These are phyloP conservation scores for Zygosaccharomyces gambellarensis DNA, from an alignment of 805 yeast species.

Conservation along the genomic window DNA sequence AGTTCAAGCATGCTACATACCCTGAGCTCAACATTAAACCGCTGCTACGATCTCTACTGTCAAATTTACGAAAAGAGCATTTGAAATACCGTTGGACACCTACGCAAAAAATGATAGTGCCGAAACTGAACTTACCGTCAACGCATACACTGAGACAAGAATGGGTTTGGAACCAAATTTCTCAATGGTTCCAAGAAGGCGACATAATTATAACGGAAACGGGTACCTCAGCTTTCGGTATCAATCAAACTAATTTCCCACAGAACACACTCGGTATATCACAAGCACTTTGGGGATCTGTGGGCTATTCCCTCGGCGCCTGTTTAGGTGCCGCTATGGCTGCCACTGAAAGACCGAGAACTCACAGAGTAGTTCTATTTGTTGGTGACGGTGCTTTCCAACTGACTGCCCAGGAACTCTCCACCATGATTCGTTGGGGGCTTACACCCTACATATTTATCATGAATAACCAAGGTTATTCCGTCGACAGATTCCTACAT, in stretches of 20 bases:
- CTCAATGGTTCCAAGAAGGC: slow-evolving; percentile 48
- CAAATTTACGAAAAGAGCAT: slow-evolving; percentile 29
- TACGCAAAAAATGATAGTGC: slow-evolving; percentile 24
- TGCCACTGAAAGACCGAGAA: slow-evolving; percentile 39
- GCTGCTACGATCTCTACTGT: slow-evolving; percentile 30
- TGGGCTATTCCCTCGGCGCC: slow-evolving; percentile 63
- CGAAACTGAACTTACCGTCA: slow-evolving; percentile 20
- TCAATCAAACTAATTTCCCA: slow-evolving; percentile 54
- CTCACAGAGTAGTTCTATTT: slow-evolving; percentile 50
- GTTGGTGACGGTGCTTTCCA: slow-evolving; percentile 70
- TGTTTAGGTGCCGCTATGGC: slow-evolving; percentile 60
- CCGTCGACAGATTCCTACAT: slow-evolving; percentile 59
- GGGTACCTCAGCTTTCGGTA: slow-evolving; percentile 62
- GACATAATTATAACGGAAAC: slow-evolving; percentile 60
- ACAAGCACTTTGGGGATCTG: slow-evolving; percentile 63
- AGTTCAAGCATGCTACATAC: slow-evolving; percentile 47
- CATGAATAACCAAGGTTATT: slow-evolving; percentile 62
- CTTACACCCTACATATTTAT: slow-evolving; percentile 55
- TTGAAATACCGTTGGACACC: slow-evolving; percentile 13
- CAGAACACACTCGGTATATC: slow-evolving; percentile 47
- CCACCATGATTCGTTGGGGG: slow-evolving; percentile 52
- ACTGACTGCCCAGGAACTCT: slow-evolving; percentile 59
- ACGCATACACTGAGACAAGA: slow-evolving; percentile 36
- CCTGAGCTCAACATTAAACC: slow-evolving; percentile 52
- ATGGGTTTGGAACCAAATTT: slow-evolving; percentile 49